Conservation (phyloP, 352 stramenopile species). For the Globisporangium viniferum region DNA sequence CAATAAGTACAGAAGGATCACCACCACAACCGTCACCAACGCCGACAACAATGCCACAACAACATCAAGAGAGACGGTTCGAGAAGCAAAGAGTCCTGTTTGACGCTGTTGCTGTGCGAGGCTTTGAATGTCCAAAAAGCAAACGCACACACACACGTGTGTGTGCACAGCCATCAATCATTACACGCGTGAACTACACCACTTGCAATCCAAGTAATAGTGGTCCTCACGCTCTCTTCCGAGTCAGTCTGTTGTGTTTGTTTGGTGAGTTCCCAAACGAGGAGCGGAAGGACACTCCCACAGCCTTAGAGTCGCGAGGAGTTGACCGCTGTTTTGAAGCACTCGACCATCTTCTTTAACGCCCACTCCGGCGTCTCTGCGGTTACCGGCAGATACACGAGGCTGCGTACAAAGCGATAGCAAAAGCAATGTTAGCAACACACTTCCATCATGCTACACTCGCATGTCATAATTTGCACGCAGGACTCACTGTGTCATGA, state of each 20-base stretch:
- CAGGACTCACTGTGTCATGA: slow-evolving; percentile 63
- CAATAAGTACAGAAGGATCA: not conserved
- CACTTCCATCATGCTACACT: not conserved
- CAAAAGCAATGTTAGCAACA: not conserved
- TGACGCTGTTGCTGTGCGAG: not conserved
- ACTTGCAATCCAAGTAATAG: not conserved
- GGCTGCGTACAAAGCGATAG: slow-evolving; percentile 23
- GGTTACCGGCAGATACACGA: slow-evolving; percentile 78
- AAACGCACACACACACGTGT: not conserved
- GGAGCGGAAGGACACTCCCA: not conserved
- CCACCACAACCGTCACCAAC: not conserved
- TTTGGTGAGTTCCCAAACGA: not conserved
- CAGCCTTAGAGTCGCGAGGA: slow-evolving; percentile 22
- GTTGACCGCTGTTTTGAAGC: slow-evolving; percentile 49
- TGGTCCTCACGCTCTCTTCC: not conserved
- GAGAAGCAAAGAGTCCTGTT: not conserved
- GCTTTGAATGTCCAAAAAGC: not conserved
- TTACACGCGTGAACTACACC: not conserved
- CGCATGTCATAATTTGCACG: not conserved
- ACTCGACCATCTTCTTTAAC: slow-evolving; percentile 72
- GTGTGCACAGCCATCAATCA: not conserved
- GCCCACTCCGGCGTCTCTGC: slow-evolving; percentile 76
- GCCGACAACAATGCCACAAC: not conserved
- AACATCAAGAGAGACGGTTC: slow-evolving; percentile 1
- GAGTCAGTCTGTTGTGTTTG: not conserved